phyloP scores from a whole-genome alignment of 2,329 filamentous ascomycete genomes.

The Diaporthe sp. region DNA sequence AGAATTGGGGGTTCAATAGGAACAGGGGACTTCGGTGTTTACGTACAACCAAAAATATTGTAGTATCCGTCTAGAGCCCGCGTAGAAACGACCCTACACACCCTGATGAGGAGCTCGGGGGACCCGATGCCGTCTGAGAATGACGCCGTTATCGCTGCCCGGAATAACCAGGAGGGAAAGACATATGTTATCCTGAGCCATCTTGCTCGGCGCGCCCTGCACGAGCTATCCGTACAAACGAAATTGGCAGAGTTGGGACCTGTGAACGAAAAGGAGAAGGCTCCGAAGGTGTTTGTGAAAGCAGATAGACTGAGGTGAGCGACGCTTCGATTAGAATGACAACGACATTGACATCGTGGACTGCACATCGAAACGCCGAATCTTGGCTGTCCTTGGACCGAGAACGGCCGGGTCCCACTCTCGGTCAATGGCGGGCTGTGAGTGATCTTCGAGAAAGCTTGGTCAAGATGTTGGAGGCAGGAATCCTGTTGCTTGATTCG shows the following conservation, averaged over 20 bases:
- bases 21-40: background rate
- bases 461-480: background rate
- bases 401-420: background rate
- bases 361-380: background rate
- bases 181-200: constrained; percentile 20
- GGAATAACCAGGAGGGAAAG: constrained; percentile 14
- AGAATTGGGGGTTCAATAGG: background rate
- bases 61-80: background rate
- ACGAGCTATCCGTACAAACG: background rate
- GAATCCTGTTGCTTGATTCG: background rate
- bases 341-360: constrained; percentile 9
- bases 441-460: constrained; percentile 16
- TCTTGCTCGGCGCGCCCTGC: constrained; percentile 11
- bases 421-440: background rate
- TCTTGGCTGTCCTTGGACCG: background rate
- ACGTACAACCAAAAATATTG: constrained; percentile 24
- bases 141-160: constrained; percentile 18
- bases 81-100: background rate
- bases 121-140: constrained; percentile 7
- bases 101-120: constrained; percentile 7
- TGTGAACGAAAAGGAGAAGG: background rate
- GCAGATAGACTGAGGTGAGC: constrained; percentile 5
- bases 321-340: constrained; percentile 13
- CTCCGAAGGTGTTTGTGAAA: background rate
- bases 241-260: background rate